These are phyloP conservation scores for Apophysomyces sp. DNA, from an alignment of 371 early-diverging fungal species.

Conservation along the genomic window DNA sequence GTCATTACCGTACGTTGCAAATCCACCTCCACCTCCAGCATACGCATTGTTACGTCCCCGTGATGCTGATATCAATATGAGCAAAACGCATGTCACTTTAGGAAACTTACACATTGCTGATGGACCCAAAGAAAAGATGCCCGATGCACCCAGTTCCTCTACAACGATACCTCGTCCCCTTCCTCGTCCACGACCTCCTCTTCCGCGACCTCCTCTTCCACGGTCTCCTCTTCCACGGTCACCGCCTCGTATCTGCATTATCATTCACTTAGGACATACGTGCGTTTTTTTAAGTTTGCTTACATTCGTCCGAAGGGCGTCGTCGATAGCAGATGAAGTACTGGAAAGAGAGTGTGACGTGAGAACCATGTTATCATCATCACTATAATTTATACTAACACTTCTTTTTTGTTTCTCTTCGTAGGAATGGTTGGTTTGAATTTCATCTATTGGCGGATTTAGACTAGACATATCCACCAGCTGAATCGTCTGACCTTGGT, in stretches of 20 bases:
- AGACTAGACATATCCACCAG: background rate
- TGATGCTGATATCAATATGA: constrained; percentile 2
- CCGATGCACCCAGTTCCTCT: constrained; percentile 55
- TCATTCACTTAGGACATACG: background rate
- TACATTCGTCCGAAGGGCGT: constrained; percentile 20
- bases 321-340: constrained; percentile 39
- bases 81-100: background rate
- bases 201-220: constrained; percentile 41
- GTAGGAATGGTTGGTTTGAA: constrained; percentile 66
- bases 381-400: constrained; percentile 33
- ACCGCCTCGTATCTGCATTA: constrained; percentile 19
- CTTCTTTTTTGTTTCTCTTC: constrained; percentile 64
- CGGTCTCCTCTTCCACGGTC: constrained; percentile 44
- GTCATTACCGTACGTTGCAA: constrained; percentile 37
- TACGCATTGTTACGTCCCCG: constrained; percentile 12
- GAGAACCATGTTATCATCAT: background rate
- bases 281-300: background rate
- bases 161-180: constrained; percentile 29
- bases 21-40: constrained; percentile 25
- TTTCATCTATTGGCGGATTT: constrained; percentile 47
- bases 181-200: constrained; percentile 39
- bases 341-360: constrained; percentile 6
- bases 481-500: constrained; percentile 32
- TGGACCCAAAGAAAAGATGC: constrained; percentile 71
- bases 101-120: constrained; percentile 40